Percentiles rank a stretch among this genome's conserved stretches.
These are phyloP conservation scores for Elsinoe arachidis DNA, from an alignment of 2,329 filamentous ascomycete species.

Conservation along the genomic window DNA sequence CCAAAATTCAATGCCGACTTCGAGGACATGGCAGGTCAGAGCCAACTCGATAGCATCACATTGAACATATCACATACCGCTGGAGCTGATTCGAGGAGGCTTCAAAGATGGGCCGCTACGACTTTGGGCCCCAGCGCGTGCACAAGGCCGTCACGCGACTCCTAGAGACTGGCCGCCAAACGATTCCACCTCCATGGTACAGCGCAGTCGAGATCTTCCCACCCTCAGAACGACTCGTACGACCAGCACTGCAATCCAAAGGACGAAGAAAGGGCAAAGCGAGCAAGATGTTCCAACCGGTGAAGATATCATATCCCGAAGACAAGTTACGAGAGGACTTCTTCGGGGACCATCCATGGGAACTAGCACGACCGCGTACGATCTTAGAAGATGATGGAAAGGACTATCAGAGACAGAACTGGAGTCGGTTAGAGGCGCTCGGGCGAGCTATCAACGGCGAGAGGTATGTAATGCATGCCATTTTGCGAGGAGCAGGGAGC, in stretches of 20 bases:
- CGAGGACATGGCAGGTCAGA: neutral
- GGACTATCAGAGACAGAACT: slow-evolving; percentile 67
- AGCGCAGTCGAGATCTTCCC: slow-evolving; percentile 49
- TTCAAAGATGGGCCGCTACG: slow-evolving; percentile 42
- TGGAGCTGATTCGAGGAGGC: neutral
- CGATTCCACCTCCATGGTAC: slow-evolving; percentile 47
- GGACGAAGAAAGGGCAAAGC: slow-evolving; percentile 51
- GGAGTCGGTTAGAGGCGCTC: slow-evolving; percentile 65
- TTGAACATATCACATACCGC: neutral
- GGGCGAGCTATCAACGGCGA: slow-evolving; percentile 75
- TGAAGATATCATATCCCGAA: slow-evolving; percentile 70
- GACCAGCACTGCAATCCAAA: slow-evolving; percentile 41
- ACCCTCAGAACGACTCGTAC: slow-evolving; percentile 51
- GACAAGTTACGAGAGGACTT: slow-evolving; percentile 73
- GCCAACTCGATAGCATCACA: neutral
- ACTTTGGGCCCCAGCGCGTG: slow-evolving; percentile 44
- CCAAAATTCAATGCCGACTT: slow-evolving; percentile 1
- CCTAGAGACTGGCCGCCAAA: slow-evolving; percentile 36
- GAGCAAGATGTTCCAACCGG: slow-evolving; percentile 71
- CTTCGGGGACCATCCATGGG: slow-evolving; percentile 94
- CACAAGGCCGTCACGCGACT: slow-evolving; percentile 45
- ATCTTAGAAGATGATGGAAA: slow-evolving; percentile 79
- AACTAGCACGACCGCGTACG: slow-evolving; percentile 78
- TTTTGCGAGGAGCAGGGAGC: neutral
- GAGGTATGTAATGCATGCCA: slow-evolving; percentile 46